These are phyloP conservation scores for Panicum virgatum DNA, from an alignment of 202 grass and related monocot species.

Conservation along the genomic window DNA sequence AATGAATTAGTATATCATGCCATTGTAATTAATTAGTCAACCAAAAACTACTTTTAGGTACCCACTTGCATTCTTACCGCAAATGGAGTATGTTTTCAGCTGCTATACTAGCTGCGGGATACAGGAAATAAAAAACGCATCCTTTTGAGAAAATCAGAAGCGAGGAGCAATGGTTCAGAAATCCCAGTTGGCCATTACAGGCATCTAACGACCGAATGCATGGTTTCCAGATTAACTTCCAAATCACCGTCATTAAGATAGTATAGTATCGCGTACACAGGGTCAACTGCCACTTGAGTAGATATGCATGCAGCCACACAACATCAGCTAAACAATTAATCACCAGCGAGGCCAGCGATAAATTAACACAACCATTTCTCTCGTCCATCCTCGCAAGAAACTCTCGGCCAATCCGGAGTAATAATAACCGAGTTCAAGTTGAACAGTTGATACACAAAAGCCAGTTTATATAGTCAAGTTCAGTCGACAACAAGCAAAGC, in stretches of 20 bases:
- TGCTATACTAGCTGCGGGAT: not conserved
- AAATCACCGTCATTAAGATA: not conserved
- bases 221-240: not conserved
- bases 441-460: not conserved
- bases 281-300: not conserved
- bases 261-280: no score
- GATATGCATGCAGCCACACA: no score
- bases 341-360: not conserved
- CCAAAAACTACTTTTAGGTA: no score
- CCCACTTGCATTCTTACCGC: no score
- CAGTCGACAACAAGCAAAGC: not conserved
- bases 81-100: not conserved
- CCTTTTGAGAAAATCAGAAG: not conserved
- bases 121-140: not conserved
- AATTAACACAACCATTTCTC: conserved; percentile 28
- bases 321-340: not conserved
- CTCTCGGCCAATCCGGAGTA: not conserved
- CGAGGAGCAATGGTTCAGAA: not conserved
- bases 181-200: not conserved
- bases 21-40: no score
- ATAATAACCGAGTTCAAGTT: not conserved
- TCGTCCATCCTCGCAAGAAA: conserved; percentile 38
- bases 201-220: not conserved
- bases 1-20: no score
- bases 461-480: not conserved